These are phyloP conservation scores for Ustilago esculenta DNA, from an alignment of 1,284 basidiomycete genomes.

Conservation along the genomic window DNA sequence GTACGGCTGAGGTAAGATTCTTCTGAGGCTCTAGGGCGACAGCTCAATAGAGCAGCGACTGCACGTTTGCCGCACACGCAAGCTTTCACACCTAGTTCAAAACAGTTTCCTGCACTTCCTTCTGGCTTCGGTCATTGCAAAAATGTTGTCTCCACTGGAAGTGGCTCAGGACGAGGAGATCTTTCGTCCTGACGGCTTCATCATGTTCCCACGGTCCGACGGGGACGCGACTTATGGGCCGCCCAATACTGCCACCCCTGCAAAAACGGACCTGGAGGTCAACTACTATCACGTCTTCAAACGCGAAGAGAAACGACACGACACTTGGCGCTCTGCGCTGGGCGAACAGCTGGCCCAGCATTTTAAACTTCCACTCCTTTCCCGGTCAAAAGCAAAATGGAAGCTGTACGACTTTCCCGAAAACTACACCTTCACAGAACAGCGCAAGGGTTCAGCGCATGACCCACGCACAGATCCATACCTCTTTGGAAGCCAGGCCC, in stretches of 20 bases:
- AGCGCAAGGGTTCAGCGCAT: constrained; percentile 46
- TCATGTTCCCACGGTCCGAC: constrained; percentile 51
- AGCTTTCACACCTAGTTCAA: too few relatives aligned
- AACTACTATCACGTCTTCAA: constrained; percentile 51
- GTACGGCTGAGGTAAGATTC: too few relatives aligned
- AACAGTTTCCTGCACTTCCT: too few relatives aligned
- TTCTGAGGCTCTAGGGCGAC: too few relatives aligned
- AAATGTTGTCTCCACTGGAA: constrained; percentile 23
- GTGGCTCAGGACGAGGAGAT: constrained; percentile 43
- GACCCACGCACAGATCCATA: constrained; percentile 50
- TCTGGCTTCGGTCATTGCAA: too few relatives aligned
- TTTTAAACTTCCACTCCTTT: constrained; percentile 29
- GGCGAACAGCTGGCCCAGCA: constrained; percentile 35
- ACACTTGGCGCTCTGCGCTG: constrained; percentile 32
- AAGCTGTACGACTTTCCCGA: constrained; percentile 48
- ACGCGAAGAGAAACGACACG: constrained; percentile 30
- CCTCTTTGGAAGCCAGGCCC: constrained; percentile 42
- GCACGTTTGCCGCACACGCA: too few relatives aligned
- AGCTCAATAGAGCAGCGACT: too few relatives aligned
- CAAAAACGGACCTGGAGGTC: constrained; percentile 41
- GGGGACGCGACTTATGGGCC: constrained; percentile 46
- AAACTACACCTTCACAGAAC: constrained; percentile 51
- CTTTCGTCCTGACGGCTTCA: constrained; percentile 51
- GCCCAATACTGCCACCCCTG: constrained; percentile 34
- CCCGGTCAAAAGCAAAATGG: constrained; percentile 40